Conservation (phyloP, 805 yeast genomes). For the Scheffersomyces amazonensis region DNA sequence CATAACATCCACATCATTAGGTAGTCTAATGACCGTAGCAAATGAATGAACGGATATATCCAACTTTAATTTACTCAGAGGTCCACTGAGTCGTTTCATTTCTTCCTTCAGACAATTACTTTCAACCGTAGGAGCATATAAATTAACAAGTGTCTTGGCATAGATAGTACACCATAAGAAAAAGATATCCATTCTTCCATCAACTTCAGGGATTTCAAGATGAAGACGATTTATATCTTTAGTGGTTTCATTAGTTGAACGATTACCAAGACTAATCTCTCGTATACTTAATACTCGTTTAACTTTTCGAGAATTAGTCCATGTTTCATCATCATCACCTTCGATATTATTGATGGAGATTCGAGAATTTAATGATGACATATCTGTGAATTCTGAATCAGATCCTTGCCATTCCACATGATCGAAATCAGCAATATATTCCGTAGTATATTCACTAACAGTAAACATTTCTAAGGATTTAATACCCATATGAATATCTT, state of each 20-base stretch:
- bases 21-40: constrained; percentile 41
- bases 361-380: constrained; percentile 29
- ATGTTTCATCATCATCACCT: constrained; percentile 12
- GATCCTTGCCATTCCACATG: constrained; percentile 13
- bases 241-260: constrained; percentile 7
- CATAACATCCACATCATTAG: constrained; percentile 45
- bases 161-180: constrained; percentile 41
- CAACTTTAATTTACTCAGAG: constrained; percentile 20
- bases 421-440: constrained; percentile 32
- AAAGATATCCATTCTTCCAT: constrained; percentile 37
- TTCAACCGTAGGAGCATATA: constrained; percentile 30
- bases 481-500: constrained; percentile 17
- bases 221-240: constrained; percentile 24
- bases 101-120: constrained; percentile 24
- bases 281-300: constrained; percentile 30
- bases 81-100: constrained; percentile 16
- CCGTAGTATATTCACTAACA: constrained; percentile 36
- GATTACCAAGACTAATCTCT: constrained; percentile 24
- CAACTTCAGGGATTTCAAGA: constrained; percentile 32
- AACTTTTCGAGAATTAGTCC: constrained; percentile 18
- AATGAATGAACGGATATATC: constrained; percentile 30
- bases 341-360: constrained; percentile 12
- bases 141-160: constrained; percentile 30
- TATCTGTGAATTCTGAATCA: constrained; percentile 25
- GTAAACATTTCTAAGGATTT: constrained; percentile 29